Evolutionary conservation across 148 eudicot genomes (phyloP).

Genomic region (Linanthus parryae): DNA sequence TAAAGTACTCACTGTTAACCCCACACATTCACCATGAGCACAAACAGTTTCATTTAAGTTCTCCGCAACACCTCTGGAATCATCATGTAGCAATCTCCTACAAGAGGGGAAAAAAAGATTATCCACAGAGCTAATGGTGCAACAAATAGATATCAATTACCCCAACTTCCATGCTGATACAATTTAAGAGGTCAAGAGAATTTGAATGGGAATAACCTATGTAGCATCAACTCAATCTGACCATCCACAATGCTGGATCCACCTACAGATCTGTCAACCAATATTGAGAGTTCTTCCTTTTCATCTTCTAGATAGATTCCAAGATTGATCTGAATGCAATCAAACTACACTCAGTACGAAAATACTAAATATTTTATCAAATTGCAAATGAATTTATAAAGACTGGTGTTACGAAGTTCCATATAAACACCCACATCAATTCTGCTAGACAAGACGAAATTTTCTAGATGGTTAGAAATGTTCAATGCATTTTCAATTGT

Average conservation of each 20-base stretch:
- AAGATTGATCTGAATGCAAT: constrained; percentile 64
- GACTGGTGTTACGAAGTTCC: too few relatives aligned
- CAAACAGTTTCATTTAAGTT: constrained; percentile 88
- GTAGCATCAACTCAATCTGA: constrained; percentile 93
- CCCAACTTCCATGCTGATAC: neutral
- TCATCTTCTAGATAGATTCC: constrained; percentile 82
- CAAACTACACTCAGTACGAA: too few relatives aligned
- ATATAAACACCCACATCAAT: too few relatives aligned
- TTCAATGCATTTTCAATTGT: too few relatives aligned
- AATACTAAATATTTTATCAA: too few relatives aligned
- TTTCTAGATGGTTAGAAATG: too few relatives aligned
- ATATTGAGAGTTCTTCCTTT: constrained; percentile 59
- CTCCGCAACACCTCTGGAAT: constrained; percentile 84
- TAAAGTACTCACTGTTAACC: constrained; percentile 55
- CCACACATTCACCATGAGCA: constrained; percentile 45
- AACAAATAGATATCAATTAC: neutral
- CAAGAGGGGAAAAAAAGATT: constrained; percentile 14
- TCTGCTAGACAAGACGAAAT: too few relatives aligned
- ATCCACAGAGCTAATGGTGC: neutral
- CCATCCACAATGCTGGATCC: constrained; percentile 94
- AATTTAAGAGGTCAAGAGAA: neutral
- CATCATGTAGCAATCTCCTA: constrained; percentile 87
- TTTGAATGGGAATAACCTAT: constrained; percentile 45
- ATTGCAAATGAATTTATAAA: too few relatives aligned
- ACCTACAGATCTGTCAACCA: constrained; percentile 94